Base-by-base conservation (phyloP, 78 protist genomes). In the Dictyostelium brefeldianum region DNA sequence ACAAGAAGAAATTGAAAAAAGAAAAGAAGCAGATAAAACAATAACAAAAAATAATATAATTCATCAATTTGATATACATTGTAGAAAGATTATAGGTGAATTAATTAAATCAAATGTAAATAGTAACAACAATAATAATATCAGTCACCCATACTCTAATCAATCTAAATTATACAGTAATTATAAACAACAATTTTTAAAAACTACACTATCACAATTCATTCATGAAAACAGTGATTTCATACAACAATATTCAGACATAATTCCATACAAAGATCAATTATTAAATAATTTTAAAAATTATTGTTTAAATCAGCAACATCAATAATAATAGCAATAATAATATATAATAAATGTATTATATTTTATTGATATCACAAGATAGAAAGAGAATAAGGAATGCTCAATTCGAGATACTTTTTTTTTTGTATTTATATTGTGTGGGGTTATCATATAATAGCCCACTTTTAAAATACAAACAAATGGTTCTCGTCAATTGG, bases 51-150 rank as follows among this genome's bases (percentile, higher is more conserved):
- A 73, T 47, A 73, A 46, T 47, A 73, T 46, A 2, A 47, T 73
- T 9, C 79, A 73, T 46, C 79, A 73, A 73, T 47, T 73, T 73
- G 79, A 73, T 47, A 0, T 73, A n/a, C 57, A 73, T 29, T 46
- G 51, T 73, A 73, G 79, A 73, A 73, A 73, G 46, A 73, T 73
- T 46, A 73, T 73, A 10, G 18, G 79, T 46, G 79, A 73, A n/a
- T 29, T 73, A 15, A n/a, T 73, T n/a, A 73, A 70, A 36, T 46
- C 31, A 1, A 67, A 17, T 31, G 6, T 15, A 10, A 31, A 6
- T 57, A 22, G 1, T n/a, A n/a, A 6, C 67, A n/a, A 7, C 31
- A 57, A 18, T n/a, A 62, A 5, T 10, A 62, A 5, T 25, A 25
- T 25, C 27, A 62, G 22, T 12, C 17, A 11, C 0, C 75, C 75